Conservation (phyloP, 345 rosid species). For the Eucalyptus paniculata region DNA sequence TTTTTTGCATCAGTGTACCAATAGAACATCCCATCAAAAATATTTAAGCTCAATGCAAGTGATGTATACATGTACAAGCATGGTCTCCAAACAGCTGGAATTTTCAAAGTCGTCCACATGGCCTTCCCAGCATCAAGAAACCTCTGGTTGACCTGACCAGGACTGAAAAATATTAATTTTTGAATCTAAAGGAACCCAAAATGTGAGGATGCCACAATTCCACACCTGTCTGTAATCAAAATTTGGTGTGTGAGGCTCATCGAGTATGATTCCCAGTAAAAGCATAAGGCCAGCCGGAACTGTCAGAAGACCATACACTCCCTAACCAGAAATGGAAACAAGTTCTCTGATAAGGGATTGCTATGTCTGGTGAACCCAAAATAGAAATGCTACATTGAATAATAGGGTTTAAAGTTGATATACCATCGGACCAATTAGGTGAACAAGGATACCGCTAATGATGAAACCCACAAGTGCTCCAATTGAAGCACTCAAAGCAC, state of each 20-base stretch:
- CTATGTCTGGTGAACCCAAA: background rate
- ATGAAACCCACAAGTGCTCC: conserved; percentile 76
- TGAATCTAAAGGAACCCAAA: background rate
- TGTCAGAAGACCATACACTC: conserved; percentile 68
- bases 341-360: background rate
- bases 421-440: conserved; percentile 83
- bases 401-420: background rate
- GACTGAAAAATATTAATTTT: background rate
- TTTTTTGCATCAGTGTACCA: conserved; percentile 73
- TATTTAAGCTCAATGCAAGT: conserved; percentile 55
- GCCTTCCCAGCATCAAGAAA: conserved; percentile 62
- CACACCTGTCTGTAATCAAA: conserved; percentile 62
- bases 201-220: background rate
- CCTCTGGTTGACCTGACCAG: conserved; percentile 51
- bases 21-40: conserved; percentile 86
- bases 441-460: conserved; percentile 79
- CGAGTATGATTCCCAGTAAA: conserved; percentile 45
- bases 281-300: conserved; percentile 56
- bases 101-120: conserved; percentile 75
- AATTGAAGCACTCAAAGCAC: conserved; percentile 58
- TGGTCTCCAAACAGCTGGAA: conserved; percentile 78
- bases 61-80: conserved; percentile 83
- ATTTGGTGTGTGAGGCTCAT: conserved; percentile 37
- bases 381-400: background rate
- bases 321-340: conserved; percentile 27